phyloP scores from a whole-genome alignment of 805 yeast species.

The Saccharomycopsis microspora region DNA sequence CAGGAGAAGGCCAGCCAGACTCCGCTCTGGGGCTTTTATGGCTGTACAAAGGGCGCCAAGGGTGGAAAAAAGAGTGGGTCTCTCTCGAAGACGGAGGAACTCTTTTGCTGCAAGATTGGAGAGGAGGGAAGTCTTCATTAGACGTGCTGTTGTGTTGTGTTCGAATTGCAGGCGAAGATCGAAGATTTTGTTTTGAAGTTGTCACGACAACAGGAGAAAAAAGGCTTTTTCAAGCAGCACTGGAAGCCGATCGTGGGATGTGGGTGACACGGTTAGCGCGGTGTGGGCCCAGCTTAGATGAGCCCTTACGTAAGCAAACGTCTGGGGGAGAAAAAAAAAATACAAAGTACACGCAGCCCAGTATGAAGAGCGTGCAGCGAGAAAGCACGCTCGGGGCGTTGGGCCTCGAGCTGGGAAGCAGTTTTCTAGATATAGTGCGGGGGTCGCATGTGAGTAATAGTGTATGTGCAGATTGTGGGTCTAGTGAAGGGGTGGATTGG shows the following conservation, averaged over 20 bases:
- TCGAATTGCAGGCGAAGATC: slow-evolving; percentile 19
- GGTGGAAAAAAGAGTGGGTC: slow-evolving; percentile 90
- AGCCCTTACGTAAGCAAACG: no score
- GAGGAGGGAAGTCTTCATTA: slow-evolving; percentile 29
- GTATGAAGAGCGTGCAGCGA: no score
- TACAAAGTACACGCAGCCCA: no score
- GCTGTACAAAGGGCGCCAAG: slow-evolving; percentile 46
- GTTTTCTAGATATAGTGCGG: slow-evolving; percentile 19
- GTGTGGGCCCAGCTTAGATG: no score
- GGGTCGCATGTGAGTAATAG: slow-evolving; percentile 41
- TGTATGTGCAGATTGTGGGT: slow-evolving; percentile 72
- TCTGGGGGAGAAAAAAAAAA: no score
- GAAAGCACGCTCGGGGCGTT: no score
- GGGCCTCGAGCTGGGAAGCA: no score
- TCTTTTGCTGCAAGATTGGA: slow-evolving; percentile 71
- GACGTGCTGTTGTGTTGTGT: background rate
- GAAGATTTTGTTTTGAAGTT: slow-evolving; percentile 57
- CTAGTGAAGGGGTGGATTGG: slow-evolving; percentile 67
- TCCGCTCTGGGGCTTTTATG: slow-evolving; percentile 35
- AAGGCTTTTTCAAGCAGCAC: slow-evolving; percentile 65
- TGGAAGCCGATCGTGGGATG: slow-evolving; percentile 49
- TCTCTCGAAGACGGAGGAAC: slow-evolving; percentile 58
- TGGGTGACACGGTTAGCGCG: slow-evolving; percentile 55
- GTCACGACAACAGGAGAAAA: slow-evolving; percentile 55
- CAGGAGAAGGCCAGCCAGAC: background rate